Conservation (phyloP, 352 stramenopile genomes). For the Globisporangium barbulae region DNA sequence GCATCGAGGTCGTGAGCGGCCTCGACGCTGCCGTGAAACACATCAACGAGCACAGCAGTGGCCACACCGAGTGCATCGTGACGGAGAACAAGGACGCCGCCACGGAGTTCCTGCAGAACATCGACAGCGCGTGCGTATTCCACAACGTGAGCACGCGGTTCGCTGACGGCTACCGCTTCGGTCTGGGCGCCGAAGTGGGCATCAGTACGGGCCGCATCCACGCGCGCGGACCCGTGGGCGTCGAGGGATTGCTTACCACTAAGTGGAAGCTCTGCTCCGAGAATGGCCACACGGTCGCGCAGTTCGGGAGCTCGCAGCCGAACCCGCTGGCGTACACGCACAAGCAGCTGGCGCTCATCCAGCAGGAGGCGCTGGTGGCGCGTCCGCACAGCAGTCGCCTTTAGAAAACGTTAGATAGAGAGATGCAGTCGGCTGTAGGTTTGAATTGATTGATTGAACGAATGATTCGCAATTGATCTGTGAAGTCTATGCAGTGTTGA, state of each 20-base stretch:
- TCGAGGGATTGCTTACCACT: constrained; percentile 96
- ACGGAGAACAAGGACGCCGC: constrained; percentile 88
- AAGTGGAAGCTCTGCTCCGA: constrained; percentile 96
- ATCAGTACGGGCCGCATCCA: constrained; percentile 98
- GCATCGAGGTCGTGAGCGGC: constrained; percentile 91
- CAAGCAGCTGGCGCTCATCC: constrained; percentile 70
- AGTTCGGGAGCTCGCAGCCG: constrained; percentile 45
- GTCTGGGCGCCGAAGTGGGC: constrained; percentile 96
- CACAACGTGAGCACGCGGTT: constrained; percentile 97
- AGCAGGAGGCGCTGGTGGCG: constrained; percentile 54
- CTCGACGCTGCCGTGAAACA: constrained; percentile 92
- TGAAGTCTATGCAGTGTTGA: neutral
- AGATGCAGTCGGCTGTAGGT: too few species aligned
- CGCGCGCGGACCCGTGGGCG: constrained; percentile 93
- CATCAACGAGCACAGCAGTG: constrained; percentile 95
- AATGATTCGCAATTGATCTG: neutral
- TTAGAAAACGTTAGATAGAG: constrained; percentile 30
- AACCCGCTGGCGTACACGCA: constrained; percentile 72
- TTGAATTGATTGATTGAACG: neutral
- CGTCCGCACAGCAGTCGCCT: constrained; percentile 68
- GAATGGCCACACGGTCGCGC: constrained; percentile 77
- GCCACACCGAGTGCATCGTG: constrained; percentile 98
- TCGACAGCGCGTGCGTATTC: constrained; percentile 98
- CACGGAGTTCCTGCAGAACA: constrained; percentile 64
- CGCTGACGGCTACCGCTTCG: constrained; percentile 97